Percentiles rank a stretch among this genome's conserved stretches.
These are phyloP conservation scores for Psilocybe tampanensis DNA, from an alignment of 768 basidiomycete species.

Conservation along the genomic window DNA sequence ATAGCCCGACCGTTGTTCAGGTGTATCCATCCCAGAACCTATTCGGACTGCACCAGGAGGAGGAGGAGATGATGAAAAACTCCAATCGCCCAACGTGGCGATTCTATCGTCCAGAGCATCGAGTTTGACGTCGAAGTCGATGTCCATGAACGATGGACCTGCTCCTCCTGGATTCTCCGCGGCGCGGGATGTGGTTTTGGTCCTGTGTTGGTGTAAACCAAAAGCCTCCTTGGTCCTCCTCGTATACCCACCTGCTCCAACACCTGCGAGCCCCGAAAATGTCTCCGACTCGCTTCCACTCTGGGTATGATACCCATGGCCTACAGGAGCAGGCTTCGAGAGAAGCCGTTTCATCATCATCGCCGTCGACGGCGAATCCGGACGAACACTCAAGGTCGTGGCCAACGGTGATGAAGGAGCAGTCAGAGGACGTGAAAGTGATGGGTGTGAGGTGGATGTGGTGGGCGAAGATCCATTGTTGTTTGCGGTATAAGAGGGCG, in stretches of 20 bases:
- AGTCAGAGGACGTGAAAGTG: neutral
- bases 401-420: neutral
- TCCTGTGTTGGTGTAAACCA: neutral
- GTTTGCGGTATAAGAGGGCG: neutral
- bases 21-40: neutral
- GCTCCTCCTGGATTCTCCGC: conserved; percentile 22
- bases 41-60: neutral
- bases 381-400: neutral
- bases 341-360: conserved; percentile 38
- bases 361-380: conserved; percentile 16
- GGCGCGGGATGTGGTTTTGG: neutral
- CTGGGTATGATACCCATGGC: neutral
- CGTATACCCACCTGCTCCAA: neutral
- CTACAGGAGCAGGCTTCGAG: conserved; percentile 29
- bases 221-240: neutral
- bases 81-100: neutral
- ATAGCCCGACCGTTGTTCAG: neutral
- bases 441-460: neutral
- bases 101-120: conserved; percentile 1
- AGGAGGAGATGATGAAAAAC: neutral
- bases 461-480: neutral
- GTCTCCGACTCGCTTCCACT: conserved; percentile 12
- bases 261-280: neutral
- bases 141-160: neutral
- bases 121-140: conserved; percentile 4